These are phyloP conservation scores for Penicillium lagena DNA, from an alignment of 495 filamentous ascomycete genomes.

Conservation along the genomic window DNA sequence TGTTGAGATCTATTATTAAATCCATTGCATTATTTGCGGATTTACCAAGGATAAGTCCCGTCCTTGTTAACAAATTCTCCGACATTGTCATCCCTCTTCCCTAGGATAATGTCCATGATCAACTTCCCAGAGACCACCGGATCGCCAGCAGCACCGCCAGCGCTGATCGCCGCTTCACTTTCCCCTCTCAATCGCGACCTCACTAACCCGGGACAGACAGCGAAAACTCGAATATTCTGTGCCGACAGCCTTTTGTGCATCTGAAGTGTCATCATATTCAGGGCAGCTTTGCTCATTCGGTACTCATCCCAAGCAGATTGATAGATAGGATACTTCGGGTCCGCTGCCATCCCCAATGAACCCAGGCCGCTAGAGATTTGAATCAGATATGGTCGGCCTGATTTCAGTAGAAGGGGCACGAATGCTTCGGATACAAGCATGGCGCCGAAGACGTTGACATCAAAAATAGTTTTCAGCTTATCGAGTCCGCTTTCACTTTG, in stretches of 20 bases:
- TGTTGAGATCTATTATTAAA: no score
- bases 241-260: constrained; percentile 1
- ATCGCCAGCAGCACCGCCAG: constrained; percentile 22
- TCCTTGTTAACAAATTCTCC: constrained; percentile 25
- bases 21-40: no score
- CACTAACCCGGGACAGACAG: constrained; percentile 23
- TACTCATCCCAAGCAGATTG: constrained; percentile 1
- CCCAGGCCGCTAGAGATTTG: constrained; percentile 19
- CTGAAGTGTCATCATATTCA: constrained; percentile 6
- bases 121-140: constrained; percentile 20
- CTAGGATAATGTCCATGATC: constrained; percentile 27
- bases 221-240: constrained; percentile 17
- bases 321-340: background rate
- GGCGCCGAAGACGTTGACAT: constrained; percentile 25
- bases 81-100: constrained; percentile 26
- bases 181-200: constrained; percentile 28
- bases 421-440: constrained; percentile 24
- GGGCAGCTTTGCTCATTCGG: constrained; percentile 7
- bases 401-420: constrained; percentile 28
- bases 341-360: constrained; percentile 4
- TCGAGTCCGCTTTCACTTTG: background rate
- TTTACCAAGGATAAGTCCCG: constrained; percentile 22
- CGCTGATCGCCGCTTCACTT: constrained; percentile 19
- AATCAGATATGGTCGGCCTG: constrained; percentile 19
- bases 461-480: constrained; percentile 6